Evolutionary conservation across 1,139 yeast genomes (phyloP), one percentile per base, ranked within the genome.

Genomic region (Suhomyces anneliseae): DNA sequence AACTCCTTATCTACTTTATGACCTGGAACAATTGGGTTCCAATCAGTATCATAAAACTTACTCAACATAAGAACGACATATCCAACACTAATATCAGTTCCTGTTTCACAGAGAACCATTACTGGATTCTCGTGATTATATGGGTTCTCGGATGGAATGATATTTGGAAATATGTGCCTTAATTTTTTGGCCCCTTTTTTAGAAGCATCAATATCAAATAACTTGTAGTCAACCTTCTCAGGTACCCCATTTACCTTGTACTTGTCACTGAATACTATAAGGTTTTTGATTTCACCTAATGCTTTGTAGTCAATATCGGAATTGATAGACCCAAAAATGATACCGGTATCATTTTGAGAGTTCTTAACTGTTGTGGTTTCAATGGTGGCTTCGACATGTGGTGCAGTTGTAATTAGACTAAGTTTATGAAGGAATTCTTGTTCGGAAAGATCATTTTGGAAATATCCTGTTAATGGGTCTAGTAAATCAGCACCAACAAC

Each of bases 151-250:
- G 50, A 34, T 6, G 62, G 58, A 2, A 74, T 53, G 0, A 82
- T 60, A 7, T 55, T 45, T 0, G 83, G 79, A 3, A 83, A 61
- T 1, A 65, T 45, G 0, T 61, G 61, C 35, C 88, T 65, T 11
- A 87, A 68, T 45, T 69, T 68, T 50, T 82, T 83, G 3, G 90
- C 76, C 0, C 90, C 89, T 48, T 80, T 82, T 55, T 87, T 87
- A 26, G 82, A 80, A 1, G 72, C 62, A 9, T 77, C 69, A 0
- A 81, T 45, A 6, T 61, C 51, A 36, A 60, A 60, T n/a, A 60
- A 64, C 26, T 47, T 47, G 1, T 61, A 45, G 19, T 46, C 46
- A 15, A 43, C 45, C 4, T 48, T 48, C 44, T 56, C 55, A 2
- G 72, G 70, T 0, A 57, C 52, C 12, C 59, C 50, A 2, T 39